These are phyloP conservation scores for Cytospora leucostoma DNA, from an alignment of 2,329 filamentous ascomycete genomes.

Conservation along the genomic window DNA sequence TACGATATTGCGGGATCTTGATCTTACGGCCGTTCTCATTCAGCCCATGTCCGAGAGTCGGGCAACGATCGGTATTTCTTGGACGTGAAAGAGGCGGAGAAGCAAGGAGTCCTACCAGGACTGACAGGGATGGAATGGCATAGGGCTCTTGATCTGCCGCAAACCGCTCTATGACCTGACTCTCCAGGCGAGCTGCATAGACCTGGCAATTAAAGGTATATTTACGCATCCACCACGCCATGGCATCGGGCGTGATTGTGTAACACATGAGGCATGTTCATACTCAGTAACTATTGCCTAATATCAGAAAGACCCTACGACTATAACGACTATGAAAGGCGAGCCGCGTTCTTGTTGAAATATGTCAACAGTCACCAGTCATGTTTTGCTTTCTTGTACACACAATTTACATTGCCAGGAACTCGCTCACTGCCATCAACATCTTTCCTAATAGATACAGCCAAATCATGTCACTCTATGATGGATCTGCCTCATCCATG, in stretches of 20 bases:
- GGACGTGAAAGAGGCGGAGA: slow-evolving; percentile 72
- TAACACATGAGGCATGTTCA: background rate
- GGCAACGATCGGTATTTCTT: slow-evolving; percentile 66
- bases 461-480: background rate
- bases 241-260: background rate
- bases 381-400: background rate
- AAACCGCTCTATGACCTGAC: background rate
- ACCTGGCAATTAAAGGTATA: background rate
- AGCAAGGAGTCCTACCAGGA: slow-evolving; percentile 60
- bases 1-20: background rate
- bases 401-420: too few species aligned
- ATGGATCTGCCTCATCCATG: background rate
- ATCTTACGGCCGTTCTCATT: background rate
- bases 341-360: background rate
- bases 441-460: background rate
- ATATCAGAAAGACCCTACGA: too few species aligned
- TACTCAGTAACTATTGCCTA: too few species aligned
- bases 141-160: background rate
- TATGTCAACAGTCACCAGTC: background rate
- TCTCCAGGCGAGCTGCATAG: background rate
- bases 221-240: background rate
- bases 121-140: slow-evolving; percentile 33
- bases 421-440: too few species aligned
- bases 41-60: slow-evolving; percentile 41
- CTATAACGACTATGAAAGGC: background rate